phyloP scores from a whole-genome alignment of 176 grass and related monocot species.

The Alopecurus myosuroides region DNA sequence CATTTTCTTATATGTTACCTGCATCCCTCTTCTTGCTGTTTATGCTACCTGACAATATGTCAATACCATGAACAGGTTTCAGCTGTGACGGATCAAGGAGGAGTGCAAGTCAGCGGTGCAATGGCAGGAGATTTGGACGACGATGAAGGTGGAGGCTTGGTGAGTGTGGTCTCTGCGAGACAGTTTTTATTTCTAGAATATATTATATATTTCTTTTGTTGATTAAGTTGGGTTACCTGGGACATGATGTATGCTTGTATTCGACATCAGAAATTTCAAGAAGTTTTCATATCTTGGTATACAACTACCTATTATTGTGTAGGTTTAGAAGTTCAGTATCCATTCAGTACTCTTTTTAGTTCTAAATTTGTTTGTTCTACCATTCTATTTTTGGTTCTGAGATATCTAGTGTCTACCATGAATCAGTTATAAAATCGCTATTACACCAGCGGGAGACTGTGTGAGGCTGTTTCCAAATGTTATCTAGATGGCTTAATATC shows the following conservation, averaged over 20 bases:
- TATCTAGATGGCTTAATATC: not conserved
- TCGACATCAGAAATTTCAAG: not conserved
- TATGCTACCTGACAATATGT: slow-evolving; percentile 4
- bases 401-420: not conserved
- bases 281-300: not conserved
- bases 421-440: not conserved
- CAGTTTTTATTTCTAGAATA: slow-evolving; percentile 4
- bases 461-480: not conserved
- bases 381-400: not conserved
- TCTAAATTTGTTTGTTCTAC: not conserved
- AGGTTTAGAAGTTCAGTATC: not conserved
- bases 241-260: not conserved
- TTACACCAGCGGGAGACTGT: not conserved
- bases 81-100: slow-evolving; percentile 84
- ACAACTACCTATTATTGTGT: not conserved
- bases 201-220: not conserved
- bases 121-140: slow-evolving; percentile 91
- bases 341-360: not conserved
- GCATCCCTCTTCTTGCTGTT: not conserved
- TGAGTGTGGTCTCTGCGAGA: slow-evolving; percentile 28
- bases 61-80: slow-evolving; percentile 61
- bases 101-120: slow-evolving; percentile 57
- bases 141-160: slow-evolving; percentile 96
- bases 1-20: slow-evolving; percentile 8
- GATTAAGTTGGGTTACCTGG: not conserved